Base-by-base conservation (phyloP, 192 early-diverging fungal genomes). In the Linnemannia exigua region DNA sequence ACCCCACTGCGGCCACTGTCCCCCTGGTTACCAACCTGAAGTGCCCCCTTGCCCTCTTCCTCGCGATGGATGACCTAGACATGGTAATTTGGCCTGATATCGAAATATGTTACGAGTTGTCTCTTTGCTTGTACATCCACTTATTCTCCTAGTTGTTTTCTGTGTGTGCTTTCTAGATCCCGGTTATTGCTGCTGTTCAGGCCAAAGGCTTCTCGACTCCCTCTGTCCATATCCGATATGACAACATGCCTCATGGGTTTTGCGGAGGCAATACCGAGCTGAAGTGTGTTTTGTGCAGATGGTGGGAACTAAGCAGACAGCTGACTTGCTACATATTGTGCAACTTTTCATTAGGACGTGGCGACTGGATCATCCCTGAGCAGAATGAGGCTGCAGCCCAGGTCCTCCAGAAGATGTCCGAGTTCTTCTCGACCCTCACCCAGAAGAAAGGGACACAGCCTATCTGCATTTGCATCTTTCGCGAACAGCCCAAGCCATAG, bases 351-450 rank as follows among this genome's bases (percentile, higher is more conserved):
- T 63, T 70, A 78, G 76, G 76, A 17, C 76, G 76, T 44, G 76
- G 76, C 33, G 76, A 78, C 67, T 78, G 76, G 76, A 70, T 68
- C 35, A 47, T 78, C 14, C 68, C 76, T 4, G 76, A 78, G 76
- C 76, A 78, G 36, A 78, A 78, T 1, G 48, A 78, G n/a, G 68
- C 76, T 9, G 76, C 67, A 5, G 17, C 44, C 15, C 67, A 51
- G 50, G 76, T 78, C 36, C 44, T 78, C 11, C 67, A 70, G 31
- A 31, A 38, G 37, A 78, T 52, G 5, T 47, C 76, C n/a, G 67
- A 78, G n/a, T 78, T 78, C 50, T 78, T 70, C 68, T n/a, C 17
- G n/a, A 19, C 47, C 25, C 28, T 78, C 15, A 33, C 48, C 50
- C 22, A 41, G 50, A 67, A 68, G 58, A 51, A 77, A 36, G 76